These are phyloP conservation scores for Pestalotiopsis sp. DNA, from an alignment of 2,329 filamentous ascomycete species.

Conservation along the genomic window DNA sequence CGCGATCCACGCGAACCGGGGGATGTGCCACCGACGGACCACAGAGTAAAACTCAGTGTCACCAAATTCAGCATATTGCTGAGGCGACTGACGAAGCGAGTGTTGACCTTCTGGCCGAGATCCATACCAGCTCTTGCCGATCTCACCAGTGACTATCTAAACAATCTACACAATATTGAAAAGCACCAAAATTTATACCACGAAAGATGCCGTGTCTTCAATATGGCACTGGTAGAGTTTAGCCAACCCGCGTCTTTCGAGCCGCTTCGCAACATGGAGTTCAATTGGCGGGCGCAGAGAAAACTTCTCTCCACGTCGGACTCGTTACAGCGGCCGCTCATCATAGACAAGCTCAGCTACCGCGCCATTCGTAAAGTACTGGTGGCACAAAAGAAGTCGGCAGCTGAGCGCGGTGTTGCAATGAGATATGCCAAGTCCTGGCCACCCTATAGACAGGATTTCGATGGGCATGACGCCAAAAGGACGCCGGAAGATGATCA, in stretches of 20 bases:
- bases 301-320: slow-evolving; percentile 55
- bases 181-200: slow-evolving; percentile 22
- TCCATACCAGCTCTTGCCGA: slow-evolving; percentile 31
- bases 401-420: slow-evolving; percentile 50
- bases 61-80: slow-evolving; percentile 26
- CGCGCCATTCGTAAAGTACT: slow-evolving; percentile 57
- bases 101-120: slow-evolving; percentile 28
- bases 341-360: slow-evolving; percentile 56
- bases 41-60: slow-evolving; percentile 16
- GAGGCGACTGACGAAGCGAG: slow-evolving; percentile 27
- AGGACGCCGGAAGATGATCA: slow-evolving; percentile 53
- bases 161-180: slow-evolving; percentile 20
- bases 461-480: slow-evolving; percentile 62
- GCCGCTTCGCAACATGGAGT: slow-evolving; percentile 40
- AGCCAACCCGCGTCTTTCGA: slow-evolving; percentile 34
- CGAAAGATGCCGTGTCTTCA: slow-evolving; percentile 40
- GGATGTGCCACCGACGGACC: neutral
- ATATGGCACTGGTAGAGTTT: slow-evolving; percentile 40
- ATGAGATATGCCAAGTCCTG: slow-evolving; percentile 53
- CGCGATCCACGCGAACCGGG: neutral
- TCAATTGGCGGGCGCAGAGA: slow-evolving; percentile 62
- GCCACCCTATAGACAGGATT: slow-evolving; percentile 61
- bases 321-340: slow-evolving; percentile 47
- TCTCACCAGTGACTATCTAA: slow-evolving; percentile 33
- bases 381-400: slow-evolving; percentile 54